Evolutionary conservation across 805 yeast species (phyloP).

Genomic region (Schwanniomyces sp.): DNA sequence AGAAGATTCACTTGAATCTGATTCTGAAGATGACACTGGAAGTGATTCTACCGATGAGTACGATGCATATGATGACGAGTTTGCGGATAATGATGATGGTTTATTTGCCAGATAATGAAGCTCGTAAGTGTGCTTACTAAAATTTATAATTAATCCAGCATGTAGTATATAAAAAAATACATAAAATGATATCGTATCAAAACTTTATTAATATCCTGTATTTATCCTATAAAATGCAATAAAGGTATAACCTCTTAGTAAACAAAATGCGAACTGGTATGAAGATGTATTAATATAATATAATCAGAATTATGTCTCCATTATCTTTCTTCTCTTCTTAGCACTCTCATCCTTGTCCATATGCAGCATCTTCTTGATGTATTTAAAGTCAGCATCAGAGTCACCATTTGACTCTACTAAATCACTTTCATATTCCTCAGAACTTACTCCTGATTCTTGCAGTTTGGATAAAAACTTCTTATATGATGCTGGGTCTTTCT

Average conservation of each 20-base stretch:
- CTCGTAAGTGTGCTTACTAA: not conserved
- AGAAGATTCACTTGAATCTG: conserved; percentile 25
- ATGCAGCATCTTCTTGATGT: conserved; percentile 8
- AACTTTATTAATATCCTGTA: not conserved
- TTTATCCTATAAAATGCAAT: not conserved
- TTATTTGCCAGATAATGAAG: conserved; percentile 38
- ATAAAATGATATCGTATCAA: conserved; percentile 1
- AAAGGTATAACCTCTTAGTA: not conserved
- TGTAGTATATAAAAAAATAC: not conserved
- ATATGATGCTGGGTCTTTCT: conserved; percentile 6
- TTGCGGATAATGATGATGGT: conserved; percentile 60
- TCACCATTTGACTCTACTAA: conserved; percentile 9
- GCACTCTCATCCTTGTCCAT: conserved; percentile 5
- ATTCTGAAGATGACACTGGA: conserved; percentile 39
- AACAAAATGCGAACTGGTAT: not conserved
- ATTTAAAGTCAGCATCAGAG: not conserved
- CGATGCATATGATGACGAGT: conserved; percentile 54
- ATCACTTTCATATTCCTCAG: conserved; percentile 19
- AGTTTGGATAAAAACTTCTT: conserved; percentile 8
- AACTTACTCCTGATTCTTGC: conserved; percentile 11
- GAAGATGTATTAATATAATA: not conserved
- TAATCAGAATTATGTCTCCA: not conserved
- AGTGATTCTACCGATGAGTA: conserved; percentile 22
- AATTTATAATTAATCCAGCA: not conserved
- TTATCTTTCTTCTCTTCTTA: conserved; percentile 8